These are phyloP conservation scores for Hibiscus syriacus DNA, from an alignment of 345 rosid genomes.

Conservation along the genomic window DNA sequence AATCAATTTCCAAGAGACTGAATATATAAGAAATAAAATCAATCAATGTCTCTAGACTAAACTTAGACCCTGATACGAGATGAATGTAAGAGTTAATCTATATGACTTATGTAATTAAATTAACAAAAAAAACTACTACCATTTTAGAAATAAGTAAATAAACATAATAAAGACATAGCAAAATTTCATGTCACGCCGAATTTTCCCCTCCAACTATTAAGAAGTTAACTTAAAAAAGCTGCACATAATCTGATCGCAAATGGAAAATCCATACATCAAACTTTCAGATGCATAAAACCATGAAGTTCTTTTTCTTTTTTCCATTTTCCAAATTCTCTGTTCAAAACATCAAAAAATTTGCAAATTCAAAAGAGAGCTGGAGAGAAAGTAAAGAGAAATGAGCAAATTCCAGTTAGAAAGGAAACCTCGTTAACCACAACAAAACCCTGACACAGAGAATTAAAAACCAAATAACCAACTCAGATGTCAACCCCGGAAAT, in stretches of 20 bases:
- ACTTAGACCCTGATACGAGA: too few relatives aligned
- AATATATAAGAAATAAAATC: neutral
- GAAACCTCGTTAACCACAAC: slow-evolving; percentile 24
- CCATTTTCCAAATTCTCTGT: neutral
- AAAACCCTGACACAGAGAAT: slow-evolving; percentile 28
- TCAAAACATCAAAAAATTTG: neutral
- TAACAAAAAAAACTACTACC: neutral
- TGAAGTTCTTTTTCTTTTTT: too few relatives aligned
- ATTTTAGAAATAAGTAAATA: neutral
- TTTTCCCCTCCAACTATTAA: neutral
- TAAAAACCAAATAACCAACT: slow-evolving; percentile 8
- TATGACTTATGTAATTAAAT: too few relatives aligned
- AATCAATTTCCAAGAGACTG: neutral
- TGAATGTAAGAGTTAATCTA: too few relatives aligned
- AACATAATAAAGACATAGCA: neutral
- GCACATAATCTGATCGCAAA: slow-evolving; percentile 10
- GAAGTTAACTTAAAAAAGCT: slow-evolving; percentile 19
- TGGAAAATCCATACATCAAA: neutral
- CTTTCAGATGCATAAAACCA: neutral
- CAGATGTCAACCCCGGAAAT: slow-evolving; percentile 13
- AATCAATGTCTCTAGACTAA: too few relatives aligned
- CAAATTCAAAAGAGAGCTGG: neutral
- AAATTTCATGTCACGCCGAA: neutral
- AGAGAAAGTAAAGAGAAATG: neutral
- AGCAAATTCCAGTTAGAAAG: neutral